A percentile compares a stretch with the other conserved stretches of the same genome.
Conservation (phyloP, 257 asterid species). For the Anisodus tanguticus region DNA sequence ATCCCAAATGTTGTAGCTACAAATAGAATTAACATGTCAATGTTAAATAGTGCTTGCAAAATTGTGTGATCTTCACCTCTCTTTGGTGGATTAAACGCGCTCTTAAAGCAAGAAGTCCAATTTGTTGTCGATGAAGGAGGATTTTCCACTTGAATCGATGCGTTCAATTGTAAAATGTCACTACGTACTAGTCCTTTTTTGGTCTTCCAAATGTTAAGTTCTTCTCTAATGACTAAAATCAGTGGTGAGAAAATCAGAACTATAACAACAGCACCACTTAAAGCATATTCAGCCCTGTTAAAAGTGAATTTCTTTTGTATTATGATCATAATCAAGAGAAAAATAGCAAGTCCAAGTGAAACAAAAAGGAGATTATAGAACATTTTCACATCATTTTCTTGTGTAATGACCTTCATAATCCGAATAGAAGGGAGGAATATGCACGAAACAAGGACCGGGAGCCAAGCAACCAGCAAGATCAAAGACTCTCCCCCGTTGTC, state of each 20-base stretch:
- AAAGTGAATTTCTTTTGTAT: conserved; percentile 35
- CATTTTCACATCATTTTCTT: conserved; percentile 43
- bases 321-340: conserved; percentile 46
- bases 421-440: conserved; percentile 49
- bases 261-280: conserved; percentile 32
- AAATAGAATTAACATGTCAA: conserved; percentile 56
- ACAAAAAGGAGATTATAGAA: conserved; percentile 48
- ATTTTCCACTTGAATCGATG: conserved; percentile 18
- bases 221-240: conserved; percentile 41
- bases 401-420: conserved; percentile 39
- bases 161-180: conserved; percentile 1
- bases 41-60: conserved; percentile 56
- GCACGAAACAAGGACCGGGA: conserved; percentile 56
- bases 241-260: conserved; percentile 41
- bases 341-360: conserved; percentile 48
- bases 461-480: conserved; percentile 58
- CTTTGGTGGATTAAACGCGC: conserved; percentile 45
- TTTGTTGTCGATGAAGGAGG: neutral
- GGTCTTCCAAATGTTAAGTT: conserved; percentile 30
- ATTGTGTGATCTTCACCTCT: conserved; percentile 60
- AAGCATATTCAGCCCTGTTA: conserved; percentile 21
- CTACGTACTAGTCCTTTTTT: conserved; percentile 13
- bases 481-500: conserved; percentile 38
- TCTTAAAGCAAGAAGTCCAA: conserved; percentile 32
- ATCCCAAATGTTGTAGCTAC: conserved; percentile 45